phyloP scores from a whole-genome alignment of 352 stramenopile species.

The Peronospora belbahrii region DNA sequence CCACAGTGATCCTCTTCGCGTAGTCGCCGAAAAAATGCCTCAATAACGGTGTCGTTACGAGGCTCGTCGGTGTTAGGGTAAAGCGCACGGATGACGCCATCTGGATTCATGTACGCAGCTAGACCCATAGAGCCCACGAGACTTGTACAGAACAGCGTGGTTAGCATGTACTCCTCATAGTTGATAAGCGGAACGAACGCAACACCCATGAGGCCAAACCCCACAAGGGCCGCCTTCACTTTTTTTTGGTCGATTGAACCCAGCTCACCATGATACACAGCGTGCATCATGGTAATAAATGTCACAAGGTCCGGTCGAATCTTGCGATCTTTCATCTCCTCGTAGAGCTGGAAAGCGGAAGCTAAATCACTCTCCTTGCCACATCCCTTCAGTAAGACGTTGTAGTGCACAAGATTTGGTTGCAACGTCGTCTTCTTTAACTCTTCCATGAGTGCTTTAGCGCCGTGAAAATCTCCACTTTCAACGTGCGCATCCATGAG shows the following conservation, averaged over 20 bases:
- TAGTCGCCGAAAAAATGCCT: constrained; percentile 76
- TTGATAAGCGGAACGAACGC: constrained; percentile 64
- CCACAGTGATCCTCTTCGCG: constrained; percentile 82
- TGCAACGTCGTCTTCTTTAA: constrained; percentile 31
- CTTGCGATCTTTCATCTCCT: constrained; percentile 74
- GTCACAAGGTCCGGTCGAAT: constrained; percentile 68
- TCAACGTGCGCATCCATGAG: constrained; percentile 66
- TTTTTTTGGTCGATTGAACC: constrained; percentile 55
- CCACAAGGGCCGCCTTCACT: constrained; percentile 55
- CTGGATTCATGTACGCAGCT: constrained; percentile 78
- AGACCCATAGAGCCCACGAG: constrained; percentile 76
- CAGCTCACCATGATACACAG: constrained; percentile 74
- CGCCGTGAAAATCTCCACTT: constrained; percentile 47
- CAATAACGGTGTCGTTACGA: constrained; percentile 53
- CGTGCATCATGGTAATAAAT: constrained; percentile 86
- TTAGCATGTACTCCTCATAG: constrained; percentile 66
- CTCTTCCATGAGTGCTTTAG: constrained; percentile 43
- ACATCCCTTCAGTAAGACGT: constrained; percentile 67
- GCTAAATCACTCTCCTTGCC: constrained; percentile 65
- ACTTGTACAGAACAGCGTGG: constrained; percentile 63
- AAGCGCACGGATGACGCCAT: constrained; percentile 67
- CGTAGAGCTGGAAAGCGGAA: constrained; percentile 73
- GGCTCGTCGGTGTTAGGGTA: constrained; percentile 77
- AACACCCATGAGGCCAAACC: constrained; percentile 45
- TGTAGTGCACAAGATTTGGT: constrained; percentile 71